Conservation (phyloP, 352 stramenopile species). For the Pythium aquatile region DNA sequence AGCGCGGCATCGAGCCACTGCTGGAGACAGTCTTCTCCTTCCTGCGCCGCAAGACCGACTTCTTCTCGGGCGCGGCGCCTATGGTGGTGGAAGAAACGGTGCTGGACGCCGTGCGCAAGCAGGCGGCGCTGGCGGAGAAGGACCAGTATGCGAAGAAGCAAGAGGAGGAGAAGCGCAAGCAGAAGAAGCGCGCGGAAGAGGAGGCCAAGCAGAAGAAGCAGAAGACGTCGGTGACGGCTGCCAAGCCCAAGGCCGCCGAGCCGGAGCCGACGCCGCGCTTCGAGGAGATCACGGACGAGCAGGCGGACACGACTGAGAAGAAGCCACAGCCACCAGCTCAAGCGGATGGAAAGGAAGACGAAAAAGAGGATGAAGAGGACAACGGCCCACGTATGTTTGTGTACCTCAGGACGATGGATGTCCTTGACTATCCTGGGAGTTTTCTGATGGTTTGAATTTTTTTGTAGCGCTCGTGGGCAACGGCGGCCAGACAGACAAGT, state of each 20-base stretch:
- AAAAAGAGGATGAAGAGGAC: conserved; percentile 68
- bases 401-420: background rate
- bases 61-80: conserved; percentile 92
- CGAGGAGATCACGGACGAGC: conserved; percentile 77
- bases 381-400: conserved; percentile 58
- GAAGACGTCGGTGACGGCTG: conserved; percentile 37
- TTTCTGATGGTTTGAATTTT: conserved; percentile 6
- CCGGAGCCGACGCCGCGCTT: conserved; percentile 55
- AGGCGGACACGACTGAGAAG: conserved; percentile 34
- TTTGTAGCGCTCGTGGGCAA: conserved; percentile 88
- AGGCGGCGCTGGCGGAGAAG: conserved; percentile 84
- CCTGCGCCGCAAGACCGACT: conserved; percentile 98
- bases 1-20: conserved; percentile 97
- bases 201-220: conserved; percentile 52
- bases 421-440: background rate
- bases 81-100: conserved; percentile 82
- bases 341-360: conserved; percentile 19
- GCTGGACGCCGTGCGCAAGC: conserved; percentile 90
- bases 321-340: conserved; percentile 13
- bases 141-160: conserved; percentile 76
- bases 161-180: conserved; percentile 72
- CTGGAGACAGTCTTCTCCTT: conserved; percentile 99
- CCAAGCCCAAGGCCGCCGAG: conserved; percentile 30
- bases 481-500: conserved; percentile 90
- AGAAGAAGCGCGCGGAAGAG: conserved; percentile 53